These are phyloP conservation scores for Aureobasidium sp. DNA, from an alignment of 2,329 filamentous ascomycete species.

Conservation along the genomic window DNA sequence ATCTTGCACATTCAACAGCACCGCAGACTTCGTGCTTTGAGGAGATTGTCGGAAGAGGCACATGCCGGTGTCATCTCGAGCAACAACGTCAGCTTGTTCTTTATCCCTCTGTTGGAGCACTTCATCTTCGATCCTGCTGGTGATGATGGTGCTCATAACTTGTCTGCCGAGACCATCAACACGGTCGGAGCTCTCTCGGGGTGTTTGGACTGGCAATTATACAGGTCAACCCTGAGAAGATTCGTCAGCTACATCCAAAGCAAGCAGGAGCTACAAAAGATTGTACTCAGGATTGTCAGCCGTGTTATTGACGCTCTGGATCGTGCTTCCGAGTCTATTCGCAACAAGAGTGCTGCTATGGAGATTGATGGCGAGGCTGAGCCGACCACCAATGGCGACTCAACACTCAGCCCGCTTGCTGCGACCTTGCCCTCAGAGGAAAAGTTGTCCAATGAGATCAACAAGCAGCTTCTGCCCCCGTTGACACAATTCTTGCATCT, in stretches of 20 bases:
- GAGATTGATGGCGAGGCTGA: background rate
- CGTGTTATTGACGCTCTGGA: conserved; percentile 73
- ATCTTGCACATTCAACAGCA: conserved; percentile 85
- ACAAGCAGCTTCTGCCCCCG: conserved; percentile 67
- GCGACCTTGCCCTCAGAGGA: conserved; percentile 35
- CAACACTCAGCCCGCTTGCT: conserved; percentile 27
- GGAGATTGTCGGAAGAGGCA: conserved; percentile 65
- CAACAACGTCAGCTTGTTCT: conserved; percentile 75
- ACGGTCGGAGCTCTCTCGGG: conserved; percentile 69
- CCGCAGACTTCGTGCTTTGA: conserved; percentile 75
- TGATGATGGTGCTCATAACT: conserved; percentile 69
- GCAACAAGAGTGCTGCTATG: background rate
- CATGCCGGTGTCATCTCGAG: conserved; percentile 58
- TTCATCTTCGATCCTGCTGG: conserved; percentile 81
- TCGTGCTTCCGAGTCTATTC: conserved; percentile 2
- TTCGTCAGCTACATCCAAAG: conserved; percentile 76
- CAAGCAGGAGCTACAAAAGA: conserved; percentile 78
- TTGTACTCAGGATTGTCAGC: conserved; percentile 73
- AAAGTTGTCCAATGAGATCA: conserved; percentile 55
- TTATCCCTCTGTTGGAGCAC: conserved; percentile 87
- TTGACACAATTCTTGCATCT: conserved; percentile 82
- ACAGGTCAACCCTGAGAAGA: conserved; percentile 72
- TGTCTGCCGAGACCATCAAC: conserved; percentile 78
- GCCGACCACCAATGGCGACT: background rate
- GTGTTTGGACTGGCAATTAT: conserved; percentile 84